A percentile compares a stretch with the other conserved stretches of the same genome.
Evolutionary conservation across 1,139 yeast species (phyloP).

Genomic region (Schwanniomyces etchellsii): DNA sequence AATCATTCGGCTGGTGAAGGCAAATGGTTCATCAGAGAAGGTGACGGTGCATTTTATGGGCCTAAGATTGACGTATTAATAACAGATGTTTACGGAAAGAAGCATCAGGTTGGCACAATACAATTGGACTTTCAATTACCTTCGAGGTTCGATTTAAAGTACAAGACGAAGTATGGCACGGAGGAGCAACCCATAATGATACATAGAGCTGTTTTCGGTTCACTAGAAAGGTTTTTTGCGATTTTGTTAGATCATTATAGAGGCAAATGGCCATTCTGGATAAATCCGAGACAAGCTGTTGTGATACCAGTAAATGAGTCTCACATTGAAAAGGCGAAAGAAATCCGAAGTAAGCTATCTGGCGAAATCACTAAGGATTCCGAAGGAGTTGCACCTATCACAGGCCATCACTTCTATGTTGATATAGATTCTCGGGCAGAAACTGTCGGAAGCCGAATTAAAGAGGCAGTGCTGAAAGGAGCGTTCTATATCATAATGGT

Average conservation of each 20-base stretch:
- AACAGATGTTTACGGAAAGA: slow-evolving; percentile 75
- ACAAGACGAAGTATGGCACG: slow-evolving; percentile 45
- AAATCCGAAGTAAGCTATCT: slow-evolving; percentile 41
- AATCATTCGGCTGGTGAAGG: slow-evolving; percentile 47
- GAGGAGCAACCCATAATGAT: slow-evolving; percentile 77
- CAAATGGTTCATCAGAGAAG: slow-evolving; percentile 71
- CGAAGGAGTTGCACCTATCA: slow-evolving; percentile 41
- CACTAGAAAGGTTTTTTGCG: slow-evolving; percentile 89
- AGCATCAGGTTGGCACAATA: slow-evolving; percentile 93
- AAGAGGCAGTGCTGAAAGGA: slow-evolving; percentile 71
- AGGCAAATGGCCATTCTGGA: slow-evolving; percentile 99
- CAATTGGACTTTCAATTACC: slow-evolving; percentile 96
- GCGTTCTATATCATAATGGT: slow-evolving; percentile 76
- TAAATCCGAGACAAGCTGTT: slow-evolving; percentile 89
- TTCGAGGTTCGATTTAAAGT: slow-evolving; percentile 69
- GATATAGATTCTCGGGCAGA: slow-evolving; percentile 74
- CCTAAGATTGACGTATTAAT: slow-evolving; percentile 89
- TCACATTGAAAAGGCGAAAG: slow-evolving; percentile 51
- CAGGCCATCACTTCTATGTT: slow-evolving; percentile 61
- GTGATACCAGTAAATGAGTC: slow-evolving; percentile 71
- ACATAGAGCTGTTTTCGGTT: slow-evolving; percentile 94
- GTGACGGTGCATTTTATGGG: slow-evolving; percentile 98
- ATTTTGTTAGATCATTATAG: slow-evolving; percentile 83
- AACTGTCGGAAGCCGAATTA: slow-evolving; percentile 74
- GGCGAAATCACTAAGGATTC: slow-evolving; percentile 38